A percentile compares a stretch with the other conserved stretches of the same genome.
Evolutionary conservation across 768 basidiomycete species (phyloP).

Genomic region (Kwoniella sp.): DNA sequence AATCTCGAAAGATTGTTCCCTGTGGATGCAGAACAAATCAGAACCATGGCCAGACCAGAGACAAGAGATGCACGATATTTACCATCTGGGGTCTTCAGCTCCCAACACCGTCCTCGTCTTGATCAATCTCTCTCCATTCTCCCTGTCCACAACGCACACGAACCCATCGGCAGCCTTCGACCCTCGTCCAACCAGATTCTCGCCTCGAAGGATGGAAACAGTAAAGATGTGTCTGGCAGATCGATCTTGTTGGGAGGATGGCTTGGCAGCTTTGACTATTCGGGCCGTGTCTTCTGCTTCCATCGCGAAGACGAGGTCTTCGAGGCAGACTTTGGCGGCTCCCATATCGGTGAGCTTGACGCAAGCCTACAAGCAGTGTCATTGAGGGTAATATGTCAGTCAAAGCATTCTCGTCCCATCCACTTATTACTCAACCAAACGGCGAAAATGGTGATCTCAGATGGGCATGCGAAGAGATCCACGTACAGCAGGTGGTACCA

Average conservation of each 20-base stretch:
- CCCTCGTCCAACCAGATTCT: conserved; percentile 44
- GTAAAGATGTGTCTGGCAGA: conserved; percentile 41
- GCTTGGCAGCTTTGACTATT: conserved; percentile 40
- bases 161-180: conserved; percentile 50
- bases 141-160: conserved; percentile 39
- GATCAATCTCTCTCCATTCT: conserved; percentile 40
- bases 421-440: no score
- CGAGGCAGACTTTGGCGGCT: conserved; percentile 42
- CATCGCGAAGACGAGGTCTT: conserved; percentile 50
- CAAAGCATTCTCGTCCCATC: no score
- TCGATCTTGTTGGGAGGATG: conserved; percentile 7
- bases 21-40: conserved; percentile 9
- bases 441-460: no score
- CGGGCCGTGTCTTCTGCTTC: conserved; percentile 52
- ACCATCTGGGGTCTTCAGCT: conserved; percentile 52
- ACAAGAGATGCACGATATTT: conserved; percentile 10
- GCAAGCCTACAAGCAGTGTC: conserved; percentile 36
- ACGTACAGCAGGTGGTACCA: conserved; percentile 47
- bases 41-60: background rate
- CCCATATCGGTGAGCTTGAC: conserved; percentile 54
- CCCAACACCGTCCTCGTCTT: conserved; percentile 53
- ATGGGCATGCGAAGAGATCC: background rate
- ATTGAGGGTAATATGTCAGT: background rate
- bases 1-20: conserved; percentile 53
- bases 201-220: conserved; percentile 45